Base-by-base conservation (phyloP, 441 rosid species). In the Monsonia emarginata region DNA sequence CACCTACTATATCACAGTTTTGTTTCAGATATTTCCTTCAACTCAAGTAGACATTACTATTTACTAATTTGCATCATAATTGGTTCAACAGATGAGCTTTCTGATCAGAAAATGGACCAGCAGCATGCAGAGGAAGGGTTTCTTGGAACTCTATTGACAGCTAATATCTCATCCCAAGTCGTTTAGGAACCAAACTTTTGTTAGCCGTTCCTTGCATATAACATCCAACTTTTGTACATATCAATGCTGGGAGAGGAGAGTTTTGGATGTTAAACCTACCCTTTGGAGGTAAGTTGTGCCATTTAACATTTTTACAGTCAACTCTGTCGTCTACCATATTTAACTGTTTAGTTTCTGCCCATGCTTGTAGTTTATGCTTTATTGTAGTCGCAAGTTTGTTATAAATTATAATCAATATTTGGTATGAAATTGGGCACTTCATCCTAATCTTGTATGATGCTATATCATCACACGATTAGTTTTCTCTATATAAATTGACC, bases 81-180 rank as follows among this genome's bases (percentile, higher is more conserved):
- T 0, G 18, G 67, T 69, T 72, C 52, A 57, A 71, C 84, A 94
- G 99, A 95, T 84, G 97, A 95, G 83, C 80, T 95, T 66, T 78
- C 86, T 73, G 89, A 78, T 61, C 84, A 81, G 78, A 89, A 85
- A 76, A 68, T 78, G 71, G 83, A 82, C 66, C 70, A 77, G 60
- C 83, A 81, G 63, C 84, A 78, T 76, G 71, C 83, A 4, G 96
- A 94, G 78, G 95, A 78, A 79, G 99, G 99, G 31, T 94, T 94
- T 72, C 86, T 90, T 14, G 96, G 99, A 52, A 89, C 98, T 28
- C 84, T 92, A 60, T 72, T 92, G 85, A 79, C 93, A 10, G 78
- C 87, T 70, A 81, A 83, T 77, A 77, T 82, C 74, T 74, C 91
- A 63, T 86, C 90, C 40, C 80, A 84, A 78, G 90, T 83, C 74